Percentiles rank a stretch among this genome's conserved stretches.
phyloP scores from a whole-genome alignment of 108 stramenopile genomes.

The Cyclostephanos tholiformis region DNA sequence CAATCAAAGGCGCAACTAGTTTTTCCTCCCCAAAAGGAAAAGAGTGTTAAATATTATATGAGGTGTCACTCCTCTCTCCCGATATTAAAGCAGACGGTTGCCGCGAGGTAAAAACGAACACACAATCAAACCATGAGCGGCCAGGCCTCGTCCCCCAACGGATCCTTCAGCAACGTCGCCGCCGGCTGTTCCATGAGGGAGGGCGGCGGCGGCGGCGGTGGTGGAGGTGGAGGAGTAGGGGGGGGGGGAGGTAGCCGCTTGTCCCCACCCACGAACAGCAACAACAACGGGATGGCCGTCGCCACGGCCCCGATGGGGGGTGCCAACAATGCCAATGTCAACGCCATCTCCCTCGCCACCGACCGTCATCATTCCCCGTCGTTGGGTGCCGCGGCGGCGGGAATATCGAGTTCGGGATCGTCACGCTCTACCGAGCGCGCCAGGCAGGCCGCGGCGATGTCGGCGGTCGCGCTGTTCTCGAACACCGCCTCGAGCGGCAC shows the following conservation, averaged over 20 bases:
- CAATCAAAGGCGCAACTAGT: too few relatives aligned
- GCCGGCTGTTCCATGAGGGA: slow-evolving; percentile 47
- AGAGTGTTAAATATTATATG: too few relatives aligned
- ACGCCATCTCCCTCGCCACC: slow-evolving; percentile 13
- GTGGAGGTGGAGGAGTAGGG: neutral
- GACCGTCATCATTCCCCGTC: slow-evolving; percentile 2
- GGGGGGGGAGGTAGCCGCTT: neutral
- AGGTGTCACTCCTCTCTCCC: too few relatives aligned
- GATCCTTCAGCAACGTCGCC: slow-evolving; percentile 36
- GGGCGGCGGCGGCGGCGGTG: slow-evolving; percentile 19
- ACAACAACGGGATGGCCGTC: too few relatives aligned
- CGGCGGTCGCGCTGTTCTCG: neutral
- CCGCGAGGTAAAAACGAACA: too few relatives aligned
- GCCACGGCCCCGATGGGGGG: too few relatives aligned
- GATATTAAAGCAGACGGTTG: too few relatives aligned
- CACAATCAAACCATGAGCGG: slow-evolving; percentile 36
- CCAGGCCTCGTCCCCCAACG: slow-evolving; percentile 52
- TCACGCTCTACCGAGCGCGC: slow-evolving; percentile 16
- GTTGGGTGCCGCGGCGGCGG: slow-evolving; percentile 6
- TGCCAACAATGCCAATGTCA: too few relatives aligned
- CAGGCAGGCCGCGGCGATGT: neutral
- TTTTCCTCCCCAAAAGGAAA: too few relatives aligned
- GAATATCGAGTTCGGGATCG: slow-evolving; percentile 27
- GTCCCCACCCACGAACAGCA: too few relatives aligned
- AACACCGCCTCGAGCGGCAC: slow-evolving; percentile 8